These are phyloP conservation scores for Candida ipomoeae DNA, from an alignment of 805 yeast genomes.

Conservation along the genomic window DNA sequence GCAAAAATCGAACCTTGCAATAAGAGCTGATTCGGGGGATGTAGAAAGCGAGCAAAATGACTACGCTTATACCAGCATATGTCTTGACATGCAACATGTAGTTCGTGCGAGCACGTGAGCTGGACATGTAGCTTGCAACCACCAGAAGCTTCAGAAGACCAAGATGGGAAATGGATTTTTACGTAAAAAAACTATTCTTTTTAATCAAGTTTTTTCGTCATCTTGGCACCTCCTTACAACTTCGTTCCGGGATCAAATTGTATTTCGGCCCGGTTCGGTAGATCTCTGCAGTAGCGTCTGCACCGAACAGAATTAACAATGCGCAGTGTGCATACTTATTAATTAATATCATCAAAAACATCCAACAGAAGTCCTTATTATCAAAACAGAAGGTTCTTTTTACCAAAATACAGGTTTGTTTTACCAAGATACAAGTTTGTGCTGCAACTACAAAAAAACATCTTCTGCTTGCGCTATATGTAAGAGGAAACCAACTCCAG, in stretches of 20 bases:
- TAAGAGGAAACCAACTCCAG: background rate
- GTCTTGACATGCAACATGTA: background rate
- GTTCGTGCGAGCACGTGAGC: constrained; percentile 18
- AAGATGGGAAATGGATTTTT: background rate
- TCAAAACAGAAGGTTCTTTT: too few relatives aligned
- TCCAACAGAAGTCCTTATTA: too few relatives aligned
- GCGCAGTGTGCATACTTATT: background rate
- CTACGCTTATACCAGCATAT: constrained; percentile 1
- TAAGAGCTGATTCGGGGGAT: constrained; percentile 2
- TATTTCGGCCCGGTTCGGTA: background rate
- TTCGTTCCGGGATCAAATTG: too few relatives aligned
- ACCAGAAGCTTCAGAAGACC: background rate
- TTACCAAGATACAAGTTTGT: background rate
- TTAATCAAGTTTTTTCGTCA: background rate
- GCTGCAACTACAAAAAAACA: too few relatives aligned
- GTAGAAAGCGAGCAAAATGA: constrained; percentile 6
- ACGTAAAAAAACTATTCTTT: background rate
- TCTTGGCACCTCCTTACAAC: too few relatives aligned
- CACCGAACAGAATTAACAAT: background rate
- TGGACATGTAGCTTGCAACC: background rate
- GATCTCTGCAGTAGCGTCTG: background rate
- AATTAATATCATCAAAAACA: background rate
- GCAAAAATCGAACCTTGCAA: background rate
- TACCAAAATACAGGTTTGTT: too few relatives aligned
- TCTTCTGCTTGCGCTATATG: background rate